Evolutionary conservation across 257 asterid species (phyloP).

Genomic region (Solanum etuberosum): DNA sequence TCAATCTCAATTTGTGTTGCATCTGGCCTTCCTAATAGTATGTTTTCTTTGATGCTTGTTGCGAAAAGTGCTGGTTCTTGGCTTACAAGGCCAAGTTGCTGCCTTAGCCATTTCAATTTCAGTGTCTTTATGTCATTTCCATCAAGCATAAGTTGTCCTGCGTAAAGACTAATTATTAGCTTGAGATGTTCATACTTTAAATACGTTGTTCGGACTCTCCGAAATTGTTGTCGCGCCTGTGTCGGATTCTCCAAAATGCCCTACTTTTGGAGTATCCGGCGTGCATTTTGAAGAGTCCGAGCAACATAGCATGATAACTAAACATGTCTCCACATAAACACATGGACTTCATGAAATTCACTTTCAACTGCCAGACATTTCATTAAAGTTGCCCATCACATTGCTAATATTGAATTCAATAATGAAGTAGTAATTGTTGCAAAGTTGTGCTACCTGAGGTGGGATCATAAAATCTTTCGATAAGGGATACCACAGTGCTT

Average conservation of each 20-base stretch:
- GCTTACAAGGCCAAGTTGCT: slow-evolving; percentile 86
- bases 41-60: slow-evolving; percentile 75
- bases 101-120: slow-evolving; percentile 70
- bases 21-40: slow-evolving; percentile 61
- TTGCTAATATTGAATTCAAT: not conserved
- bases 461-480: slow-evolving; percentile 90
- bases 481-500: slow-evolving; percentile 86
- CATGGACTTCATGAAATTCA: not conserved
- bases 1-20: slow-evolving; percentile 53
- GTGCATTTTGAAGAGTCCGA: not conserved
- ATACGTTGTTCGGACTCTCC: not conserved
- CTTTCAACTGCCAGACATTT: not conserved
- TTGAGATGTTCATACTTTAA: slow-evolving; percentile 1
- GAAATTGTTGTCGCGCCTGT: not conserved
- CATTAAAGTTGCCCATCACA: not conserved
- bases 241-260: not conserved
- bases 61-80: slow-evolving; percentile 92
- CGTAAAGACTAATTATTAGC: slow-evolving; percentile 21
- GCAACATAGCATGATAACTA: not conserved
- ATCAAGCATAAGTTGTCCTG: slow-evolving; percentile 69
- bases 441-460: slow-evolving; percentile 39
- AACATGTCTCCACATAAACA: not conserved
- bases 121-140: slow-evolving; percentile 65
- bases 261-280: not conserved
- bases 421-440: not conserved